These are phyloP conservation scores for Amorphotheca resinae DNA, from an alignment of 495 filamentous ascomycete genomes.

Conservation along the genomic window DNA sequence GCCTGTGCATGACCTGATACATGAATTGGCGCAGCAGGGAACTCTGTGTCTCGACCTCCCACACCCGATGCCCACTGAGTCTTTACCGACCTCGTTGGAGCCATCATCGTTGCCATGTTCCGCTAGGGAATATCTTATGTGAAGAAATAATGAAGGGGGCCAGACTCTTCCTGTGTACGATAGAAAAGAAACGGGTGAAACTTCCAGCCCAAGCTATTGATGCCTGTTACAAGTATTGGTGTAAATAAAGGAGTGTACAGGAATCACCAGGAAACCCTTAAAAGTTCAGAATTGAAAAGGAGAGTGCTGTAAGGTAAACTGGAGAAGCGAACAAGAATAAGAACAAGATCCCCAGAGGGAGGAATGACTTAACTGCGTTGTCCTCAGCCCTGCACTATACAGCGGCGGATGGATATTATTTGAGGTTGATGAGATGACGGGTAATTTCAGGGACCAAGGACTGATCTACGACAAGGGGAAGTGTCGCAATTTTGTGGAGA, in stretches of 20 bases:
- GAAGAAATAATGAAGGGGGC: constrained; percentile 10
- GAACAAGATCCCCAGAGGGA: constrained; percentile 7
- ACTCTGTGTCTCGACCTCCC: constrained; percentile 17
- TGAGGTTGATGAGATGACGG: constrained; percentile 31
- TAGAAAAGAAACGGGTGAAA: constrained; percentile 11
- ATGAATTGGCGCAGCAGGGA: constrained; percentile 18
- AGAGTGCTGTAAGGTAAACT: constrained; percentile 3
- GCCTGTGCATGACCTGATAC: constrained; percentile 20
- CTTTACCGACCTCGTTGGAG: constrained; percentile 5
- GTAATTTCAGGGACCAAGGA: constrained; percentile 28
- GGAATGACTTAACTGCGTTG: constrained; percentile 14
- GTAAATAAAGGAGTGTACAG: constrained; percentile 19
- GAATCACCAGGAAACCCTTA: constrained; percentile 19
- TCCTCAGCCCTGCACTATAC: constrained; percentile 14
- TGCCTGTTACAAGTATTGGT: constrained; percentile 8
- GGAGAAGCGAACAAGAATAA: neutral
- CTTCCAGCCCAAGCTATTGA: constrained; percentile 6
- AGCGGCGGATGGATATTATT: constrained; percentile 16
- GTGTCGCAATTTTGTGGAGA: constrained; percentile 16
- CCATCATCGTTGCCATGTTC: constrained; percentile 4
- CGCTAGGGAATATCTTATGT: neutral
- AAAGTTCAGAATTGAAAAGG: neutral
- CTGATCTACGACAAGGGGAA: constrained; percentile 37
- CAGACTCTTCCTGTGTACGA: neutral
- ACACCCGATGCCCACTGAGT: constrained; percentile 8